Evolutionary conservation across 140 eudicot species (phyloP), one percentile per base, ranked within the genome.

Genomic region (Erigeron philadelphicus): DNA sequence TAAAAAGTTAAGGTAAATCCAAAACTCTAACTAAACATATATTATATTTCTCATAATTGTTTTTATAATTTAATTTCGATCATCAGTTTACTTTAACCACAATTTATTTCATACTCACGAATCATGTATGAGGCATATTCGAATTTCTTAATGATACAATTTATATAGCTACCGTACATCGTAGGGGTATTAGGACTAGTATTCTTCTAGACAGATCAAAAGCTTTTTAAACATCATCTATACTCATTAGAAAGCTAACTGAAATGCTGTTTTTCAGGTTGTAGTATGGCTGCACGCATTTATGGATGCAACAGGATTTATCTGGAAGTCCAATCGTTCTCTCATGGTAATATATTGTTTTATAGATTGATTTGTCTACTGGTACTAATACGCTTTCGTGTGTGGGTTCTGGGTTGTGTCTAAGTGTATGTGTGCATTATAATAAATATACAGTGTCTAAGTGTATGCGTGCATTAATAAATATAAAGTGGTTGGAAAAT

Each of bases 231-330:
- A 50, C 18, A 16, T 10, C 23, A n/a, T 16, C 23, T 53, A 15
- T 8, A 9, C 18, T 53, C 59, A n/a, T 53, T 53, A n/a, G 59
- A 16, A n/a, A n/a, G 59, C 25, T 8, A 53, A 53, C 0, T 53
- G 25, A 16, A n/a, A n/a, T 53, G 18, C 6, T 53, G 59, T 53
- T 53, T 53, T 16, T 53, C 59, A 53, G 59, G 59, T 53, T 53
- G 23, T 16, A 53, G 59, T 53, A n/a, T 21, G 9, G 5, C 59
- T 53, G 25, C 23, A 15, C 6, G 25, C 11, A 53, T 53, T 1
- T 16, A 53, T 53, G 59, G 18, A 6, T 53, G 59, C 59, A 53
- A 10, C 16, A 50, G 16, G 59, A 53, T 53, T 6, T 8, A 53
- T 53, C 11, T 21, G 59, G 59, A 53, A 7, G 18, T 53, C 9